phyloP scores from a whole-genome alignment of 176 grass and related monocot species.

The Carex parvula region DNA sequence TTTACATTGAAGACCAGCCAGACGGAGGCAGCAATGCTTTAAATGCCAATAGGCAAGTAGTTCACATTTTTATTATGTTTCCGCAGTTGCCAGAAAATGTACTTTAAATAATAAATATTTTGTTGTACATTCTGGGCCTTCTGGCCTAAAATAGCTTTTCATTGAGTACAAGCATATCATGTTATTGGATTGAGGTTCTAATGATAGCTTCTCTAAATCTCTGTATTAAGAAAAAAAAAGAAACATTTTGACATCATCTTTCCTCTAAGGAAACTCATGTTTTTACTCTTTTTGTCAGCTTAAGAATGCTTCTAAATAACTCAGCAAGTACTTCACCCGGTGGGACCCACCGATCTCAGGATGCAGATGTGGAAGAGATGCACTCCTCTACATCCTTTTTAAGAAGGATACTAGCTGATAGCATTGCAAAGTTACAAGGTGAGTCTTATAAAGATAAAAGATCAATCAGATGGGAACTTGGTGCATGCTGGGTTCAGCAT shows the following conservation, averaged over 20 bases:
- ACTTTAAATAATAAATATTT: not conserved
- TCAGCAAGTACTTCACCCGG: constrained; percentile 38
- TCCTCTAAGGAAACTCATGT: constrained; percentile 19
- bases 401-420: constrained; percentile 60
- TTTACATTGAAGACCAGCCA: constrained; percentile 85
- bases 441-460: constrained; percentile 46
- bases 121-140: not conserved
- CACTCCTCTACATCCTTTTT: constrained; percentile 43
- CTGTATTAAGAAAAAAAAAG: not conserved
- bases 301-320: constrained; percentile 90
- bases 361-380: constrained; percentile 43
- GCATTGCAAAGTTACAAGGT: constrained; percentile 68
- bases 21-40: constrained; percentile 87
- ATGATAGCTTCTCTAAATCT: not conserved
- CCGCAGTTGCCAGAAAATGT: not conserved
- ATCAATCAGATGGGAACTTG: constrained; percentile 93
- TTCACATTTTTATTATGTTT: not conserved
- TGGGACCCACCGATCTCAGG: constrained; percentile 43
- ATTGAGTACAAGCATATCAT: not conserved
- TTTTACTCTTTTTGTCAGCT: constrained; percentile 47
- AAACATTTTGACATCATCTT: constrained; percentile 5
- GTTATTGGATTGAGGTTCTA: not conserved
- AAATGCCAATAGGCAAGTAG: constrained; percentile 82
- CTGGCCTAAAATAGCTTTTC: not conserved
- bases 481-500: constrained; percentile 98